A percentile compares a stretch with the other conserved stretches of the same genome.
Conservation (phyloP, 768 basidiomycete species). For the Boletales sp. region DNA sequence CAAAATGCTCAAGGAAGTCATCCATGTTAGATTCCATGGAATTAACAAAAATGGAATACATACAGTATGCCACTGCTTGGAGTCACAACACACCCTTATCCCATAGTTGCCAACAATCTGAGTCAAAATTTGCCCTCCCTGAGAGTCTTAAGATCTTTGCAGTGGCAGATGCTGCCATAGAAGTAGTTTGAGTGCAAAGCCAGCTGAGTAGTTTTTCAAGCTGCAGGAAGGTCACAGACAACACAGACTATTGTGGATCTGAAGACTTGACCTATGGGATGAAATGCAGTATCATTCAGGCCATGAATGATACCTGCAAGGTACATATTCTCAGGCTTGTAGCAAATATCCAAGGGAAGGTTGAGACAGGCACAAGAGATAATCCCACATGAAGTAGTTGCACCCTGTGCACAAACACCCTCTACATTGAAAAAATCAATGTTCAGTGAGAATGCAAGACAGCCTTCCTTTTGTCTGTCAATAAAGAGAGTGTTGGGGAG, state of each 20-base stretch:
- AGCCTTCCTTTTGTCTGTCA: background rate
- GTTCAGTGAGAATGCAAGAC: background rate
- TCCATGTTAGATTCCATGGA: too few species aligned
- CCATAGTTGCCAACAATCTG: background rate
- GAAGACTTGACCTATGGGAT: background rate
- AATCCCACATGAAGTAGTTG: background rate
- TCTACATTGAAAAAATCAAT: constrained; percentile 2
- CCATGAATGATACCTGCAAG: constrained; percentile 29
- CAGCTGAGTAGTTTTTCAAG: constrained; percentile 25
- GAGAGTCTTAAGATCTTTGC: constrained; percentile 4
- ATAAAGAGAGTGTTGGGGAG: background rate
- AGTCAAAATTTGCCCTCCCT: background rate
- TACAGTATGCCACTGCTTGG: background rate
- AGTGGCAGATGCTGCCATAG: constrained; percentile 32
- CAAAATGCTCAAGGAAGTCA: too few species aligned
- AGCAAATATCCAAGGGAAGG: background rate
- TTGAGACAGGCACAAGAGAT: constrained; percentile 1
- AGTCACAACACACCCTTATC: background rate
- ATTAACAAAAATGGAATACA: too few species aligned
- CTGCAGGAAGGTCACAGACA: constrained; percentile 31
- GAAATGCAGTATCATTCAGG: constrained; percentile 23
- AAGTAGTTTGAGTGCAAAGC: constrained; percentile 11
- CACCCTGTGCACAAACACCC: background rate
- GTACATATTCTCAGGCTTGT: constrained; percentile 12
- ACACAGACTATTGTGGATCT: constrained; percentile 14